Percentiles rank a stretch among this genome's conserved stretches.
These are phyloP conservation scores for Arthrobotrys sphaeroides DNA, from an alignment of 2,329 filamentous ascomycete species.

Conservation along the genomic window DNA sequence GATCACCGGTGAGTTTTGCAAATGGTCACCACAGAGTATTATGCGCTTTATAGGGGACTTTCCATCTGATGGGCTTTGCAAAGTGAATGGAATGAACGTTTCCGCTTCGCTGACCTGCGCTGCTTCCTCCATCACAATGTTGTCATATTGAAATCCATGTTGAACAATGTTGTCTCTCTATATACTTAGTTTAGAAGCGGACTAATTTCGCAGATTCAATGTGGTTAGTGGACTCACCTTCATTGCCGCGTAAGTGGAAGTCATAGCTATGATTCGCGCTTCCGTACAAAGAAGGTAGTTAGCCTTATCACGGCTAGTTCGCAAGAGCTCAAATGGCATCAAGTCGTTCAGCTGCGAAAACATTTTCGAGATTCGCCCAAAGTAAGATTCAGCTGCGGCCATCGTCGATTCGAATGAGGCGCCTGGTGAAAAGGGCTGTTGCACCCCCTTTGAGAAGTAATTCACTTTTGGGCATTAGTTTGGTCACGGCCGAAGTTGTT, in stretches of 20 bases:
- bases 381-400: constrained; percentile 83
- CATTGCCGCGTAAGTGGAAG: constrained; percentile 96
- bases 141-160: constrained; percentile 97
- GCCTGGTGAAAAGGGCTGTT: constrained; percentile 79
- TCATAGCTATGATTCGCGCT: constrained; percentile 98
- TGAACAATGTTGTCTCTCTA: constrained; percentile 82
- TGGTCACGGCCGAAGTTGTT: neutral
- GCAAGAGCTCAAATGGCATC: constrained; percentile 91
- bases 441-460: constrained; percentile 88
- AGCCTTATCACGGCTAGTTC: constrained; percentile 87
- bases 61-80: constrained; percentile 79
- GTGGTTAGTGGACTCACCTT: constrained; percentile 62
- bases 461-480: constrained; percentile 63
- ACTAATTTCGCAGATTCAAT: neutral
- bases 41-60: constrained; percentile 83
- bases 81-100: constrained; percentile 91
- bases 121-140: constrained; percentile 97
- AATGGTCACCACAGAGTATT: constrained; percentile 92
- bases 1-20: constrained; percentile 95
- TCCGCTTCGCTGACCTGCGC: constrained; percentile 98
- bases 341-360: constrained; percentile 94
- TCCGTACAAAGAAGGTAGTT: constrained; percentile 96
- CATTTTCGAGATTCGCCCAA: constrained; percentile 86
- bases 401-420: constrained; percentile 73
- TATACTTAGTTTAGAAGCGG: neutral